Evolutionary conservation across 169 alveolate species (phyloP), one percentile per base, ranked within the genome.

Genomic region (Perkinsus chesapeaki): DNA sequence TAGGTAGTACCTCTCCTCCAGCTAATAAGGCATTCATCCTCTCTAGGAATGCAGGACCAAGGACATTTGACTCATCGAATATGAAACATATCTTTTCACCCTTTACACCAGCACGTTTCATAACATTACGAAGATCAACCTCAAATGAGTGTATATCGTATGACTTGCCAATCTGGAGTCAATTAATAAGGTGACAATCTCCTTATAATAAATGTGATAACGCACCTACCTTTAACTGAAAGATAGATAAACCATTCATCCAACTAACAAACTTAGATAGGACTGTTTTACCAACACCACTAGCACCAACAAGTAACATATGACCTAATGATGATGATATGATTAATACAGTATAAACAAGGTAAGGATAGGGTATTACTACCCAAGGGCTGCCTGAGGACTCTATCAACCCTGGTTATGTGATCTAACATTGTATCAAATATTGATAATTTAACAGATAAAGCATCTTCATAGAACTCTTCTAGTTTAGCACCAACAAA

Each of bases 21-120:
- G 99, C 99, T 39, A 99, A 97, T 92, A 99, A 96, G 0, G 99
- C 99, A 95, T 99, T 99, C 99, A 99, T 99, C 94, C 99, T 96
- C 96, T 99, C 99, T 93, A 99, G 96, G 96, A 99, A 99, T 20
- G 99, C 99, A 36, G 99, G 99, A 27, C 99, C 99, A 73, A 99
- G 96, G 36, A 99, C 99, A 94, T 99, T 98, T 82, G 99, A 96
- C 94, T 99, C 99, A 95, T 99, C 99, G 94, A 99, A 98, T 73
- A 99, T 98, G 95, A 99, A 99, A 91, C 99, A 98, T 39, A 99
- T 98, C 96, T 98, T 98, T 93, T 99, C 99, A 39, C 98, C 99
- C 95, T 98, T 98, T 93, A 98, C 97, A 43, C 99, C 99, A 39
- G 99, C 99, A 93, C 99, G 96, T 94, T 98, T 98, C 99, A 98